Conservation (phyloP, 2,329 filamentous ascomycete species). For the Fusarium coicis region DNA sequence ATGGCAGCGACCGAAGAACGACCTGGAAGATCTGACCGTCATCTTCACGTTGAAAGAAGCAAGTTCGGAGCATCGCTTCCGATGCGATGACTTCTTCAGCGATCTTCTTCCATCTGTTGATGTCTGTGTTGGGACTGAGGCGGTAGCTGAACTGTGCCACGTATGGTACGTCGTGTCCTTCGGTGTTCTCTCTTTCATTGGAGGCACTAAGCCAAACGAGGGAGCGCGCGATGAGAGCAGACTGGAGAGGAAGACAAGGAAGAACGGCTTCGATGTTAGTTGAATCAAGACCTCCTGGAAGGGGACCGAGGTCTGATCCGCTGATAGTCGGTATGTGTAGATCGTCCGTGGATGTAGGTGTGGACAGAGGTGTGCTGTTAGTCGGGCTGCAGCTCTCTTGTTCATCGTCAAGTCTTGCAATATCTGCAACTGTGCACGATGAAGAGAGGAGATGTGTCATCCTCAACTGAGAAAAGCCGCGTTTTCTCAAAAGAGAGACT, state of each 20-base stretch:
- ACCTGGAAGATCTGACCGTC: conserved; percentile 18
- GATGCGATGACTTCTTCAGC: conserved; percentile 1
- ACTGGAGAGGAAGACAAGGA: conserved; percentile 25
- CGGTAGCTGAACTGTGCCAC: conserved; percentile 22
- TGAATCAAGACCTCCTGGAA: not conserved
- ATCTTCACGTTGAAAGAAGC: conserved; percentile 22
- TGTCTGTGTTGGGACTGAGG: not conserved
- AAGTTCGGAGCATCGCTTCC: conserved; percentile 15
- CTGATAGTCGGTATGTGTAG: rapidly evolving
- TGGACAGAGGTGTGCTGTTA: not conserved
- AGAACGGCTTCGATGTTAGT: conserved; percentile 1
- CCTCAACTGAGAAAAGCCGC: conserved; percentile 9
- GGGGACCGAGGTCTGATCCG: not conserved
- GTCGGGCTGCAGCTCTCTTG: not conserved
- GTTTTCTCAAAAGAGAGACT: not conserved
- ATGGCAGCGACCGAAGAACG: not conserved
- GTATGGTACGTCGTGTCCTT: conserved; percentile 4
- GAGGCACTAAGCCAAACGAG: conserved; percentile 4
- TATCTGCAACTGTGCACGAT: not conserved
- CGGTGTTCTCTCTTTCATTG: not conserved
- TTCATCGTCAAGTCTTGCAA: not conserved
- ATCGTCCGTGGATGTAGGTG: not conserved
- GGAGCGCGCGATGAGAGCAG: conserved; percentile 15
- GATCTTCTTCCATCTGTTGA: not conserved
- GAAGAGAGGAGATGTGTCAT: conserved; percentile 1